Evolutionary conservation across 768 basidiomycete genomes (phyloP).

Genomic region (Kwoniella dendrophila): DNA sequence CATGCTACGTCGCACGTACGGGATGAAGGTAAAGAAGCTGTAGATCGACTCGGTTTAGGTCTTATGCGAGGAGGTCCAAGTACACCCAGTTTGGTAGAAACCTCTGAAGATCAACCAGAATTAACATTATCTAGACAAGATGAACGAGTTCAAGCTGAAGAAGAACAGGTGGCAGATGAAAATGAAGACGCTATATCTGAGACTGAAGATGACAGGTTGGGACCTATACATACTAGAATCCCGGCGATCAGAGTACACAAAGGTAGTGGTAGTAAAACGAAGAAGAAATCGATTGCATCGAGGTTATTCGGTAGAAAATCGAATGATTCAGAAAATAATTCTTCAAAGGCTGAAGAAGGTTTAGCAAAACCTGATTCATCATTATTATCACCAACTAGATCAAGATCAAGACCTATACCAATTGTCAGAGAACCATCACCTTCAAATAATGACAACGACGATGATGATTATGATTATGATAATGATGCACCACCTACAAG

Average conservation of each 20-base stretch:
- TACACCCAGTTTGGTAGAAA: constrained; percentile 12
- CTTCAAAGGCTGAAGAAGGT: constrained; percentile 20
- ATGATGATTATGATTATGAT: no score
- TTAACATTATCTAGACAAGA: background rate
- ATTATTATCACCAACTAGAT: constrained; percentile 6
- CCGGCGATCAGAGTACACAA: constrained; percentile 16
- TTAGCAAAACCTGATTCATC: constrained; percentile 2
- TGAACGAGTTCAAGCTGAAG: background rate
- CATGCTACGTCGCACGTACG: constrained; percentile 40
- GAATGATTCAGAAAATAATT: constrained; percentile 1
- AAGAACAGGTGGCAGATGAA: background rate
- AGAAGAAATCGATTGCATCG: constrained; percentile 9
- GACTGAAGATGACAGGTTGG: constrained; percentile 1
- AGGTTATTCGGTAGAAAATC: constrained; percentile 18
- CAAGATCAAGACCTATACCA: constrained; percentile 7
- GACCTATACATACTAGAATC: background rate
- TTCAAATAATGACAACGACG: background rate
- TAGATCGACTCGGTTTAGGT: constrained; percentile 43
- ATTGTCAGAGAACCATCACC: constrained; percentile 13
- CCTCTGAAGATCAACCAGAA: background rate
- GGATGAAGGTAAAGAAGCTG: constrained; percentile 35
- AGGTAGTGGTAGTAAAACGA: constrained; percentile 1
- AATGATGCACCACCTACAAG: no score
- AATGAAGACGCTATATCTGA: constrained; percentile 18
- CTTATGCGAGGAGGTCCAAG: constrained; percentile 30